Conservation (phyloP, 2,329 filamentous ascomycete genomes). For the Beauveria caledonica region DNA sequence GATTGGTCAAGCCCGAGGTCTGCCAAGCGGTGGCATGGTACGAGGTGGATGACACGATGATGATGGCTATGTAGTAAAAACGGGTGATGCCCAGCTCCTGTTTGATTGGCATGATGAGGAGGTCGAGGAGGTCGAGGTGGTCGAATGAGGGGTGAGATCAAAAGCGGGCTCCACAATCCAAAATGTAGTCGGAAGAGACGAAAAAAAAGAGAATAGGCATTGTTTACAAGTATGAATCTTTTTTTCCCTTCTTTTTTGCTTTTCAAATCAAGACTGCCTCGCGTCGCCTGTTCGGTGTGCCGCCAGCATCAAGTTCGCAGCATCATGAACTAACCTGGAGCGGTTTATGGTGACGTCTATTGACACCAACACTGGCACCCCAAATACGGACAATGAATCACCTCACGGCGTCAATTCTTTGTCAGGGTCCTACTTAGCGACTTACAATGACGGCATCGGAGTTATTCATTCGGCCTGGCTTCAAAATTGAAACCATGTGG, state of each 20-base stretch:
- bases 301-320: not conserved
- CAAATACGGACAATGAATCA: not conserved
- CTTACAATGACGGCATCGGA: not conserved
- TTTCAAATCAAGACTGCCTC: not conserved
- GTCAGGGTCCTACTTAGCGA: not conserved
- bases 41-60: no score
- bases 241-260: no score
- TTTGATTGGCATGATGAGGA: no score
- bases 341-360: not conserved
- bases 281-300: not conserved
- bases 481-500: not conserved
- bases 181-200: no score
- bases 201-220: no score
- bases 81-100: no score
- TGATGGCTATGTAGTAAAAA: no score
- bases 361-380: not conserved
- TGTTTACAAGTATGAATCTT: no score
- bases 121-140: no score
- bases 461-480: not conserved
- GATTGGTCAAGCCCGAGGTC: not conserved
- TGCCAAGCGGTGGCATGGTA: no score
- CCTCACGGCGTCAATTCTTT: not conserved
- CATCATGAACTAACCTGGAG: not conserved
- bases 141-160: not conserved
- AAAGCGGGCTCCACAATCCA: not conserved